Evolutionary conservation across 2,329 filamentous ascomycete genomes (phyloP), one percentile per base, ranked within the genome.

Genomic region (Talaromyces sp.): DNA sequence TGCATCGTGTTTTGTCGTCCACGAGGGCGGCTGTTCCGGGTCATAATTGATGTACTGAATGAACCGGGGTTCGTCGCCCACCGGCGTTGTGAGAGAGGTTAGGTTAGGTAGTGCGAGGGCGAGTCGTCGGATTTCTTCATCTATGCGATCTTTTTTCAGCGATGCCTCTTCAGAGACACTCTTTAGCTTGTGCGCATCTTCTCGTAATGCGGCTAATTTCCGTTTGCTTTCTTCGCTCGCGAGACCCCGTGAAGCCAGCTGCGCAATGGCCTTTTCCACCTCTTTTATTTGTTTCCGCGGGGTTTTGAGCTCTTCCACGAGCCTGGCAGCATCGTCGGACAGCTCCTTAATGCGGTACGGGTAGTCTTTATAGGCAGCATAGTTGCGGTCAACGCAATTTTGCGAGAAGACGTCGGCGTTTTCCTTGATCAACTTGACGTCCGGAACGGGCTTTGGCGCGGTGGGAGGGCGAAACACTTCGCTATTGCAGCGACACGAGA

Each of bases 381-480:
- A 97, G 74, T 97, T 97, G 66, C 94, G 87, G 66, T 92, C 88
- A 62, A 88, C 73, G 75, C 91, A 96, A 70, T 95, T 97, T 65
- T 88, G 81, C 67, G 89, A 84, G 79, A 97, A 90, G 17, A 95
- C 82, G 14, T 88, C 85, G 17, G 89, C 85, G 75, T 95, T 90
- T 70, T 91, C 84, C 61, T 92, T 92, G 73, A 99, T 96, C 77
- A 94, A 88, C 74, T 91, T 93, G 71, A 96, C 83, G 77, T 97
- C 89, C 65, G 95, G 83, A 53, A 83, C 83, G 27, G 90, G 85
- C 72, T 91, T 93, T 11, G 91, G 92, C 14, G 90, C 92, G 57
- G 84, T 87, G 1, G 88, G 81, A 4, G 89, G 89, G 10, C 59
- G 59, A 9, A 56, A 43, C 21, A 58, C 31, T 55, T 61, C 59